These are phyloP conservation scores for Boletus vermiculosoides DNA, from an alignment of 768 basidiomycete species.

Conservation along the genomic window DNA sequence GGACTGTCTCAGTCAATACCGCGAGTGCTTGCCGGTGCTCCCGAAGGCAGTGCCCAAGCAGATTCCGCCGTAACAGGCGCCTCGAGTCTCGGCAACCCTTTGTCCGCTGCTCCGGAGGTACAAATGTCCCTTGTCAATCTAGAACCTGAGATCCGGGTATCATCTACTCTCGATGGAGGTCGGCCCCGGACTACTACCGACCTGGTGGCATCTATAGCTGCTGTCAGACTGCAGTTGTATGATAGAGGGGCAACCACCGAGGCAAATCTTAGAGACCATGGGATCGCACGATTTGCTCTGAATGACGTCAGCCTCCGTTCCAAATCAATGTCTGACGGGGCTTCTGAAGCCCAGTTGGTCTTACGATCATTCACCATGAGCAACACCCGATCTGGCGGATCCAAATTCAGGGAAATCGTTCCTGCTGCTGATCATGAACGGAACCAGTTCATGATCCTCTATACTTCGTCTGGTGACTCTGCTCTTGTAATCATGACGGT, in stretches of 20 bases:
- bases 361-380: slow-evolving; percentile 90
- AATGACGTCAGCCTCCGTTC: slow-evolving; percentile 75
- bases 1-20: slow-evolving; percentile 67
- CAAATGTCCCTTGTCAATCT: slow-evolving; percentile 18
- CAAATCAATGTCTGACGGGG: slow-evolving; percentile 79
- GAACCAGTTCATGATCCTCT: slow-evolving; percentile 93
- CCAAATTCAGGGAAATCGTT: slow-evolving; percentile 92
- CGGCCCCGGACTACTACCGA: slow-evolving; percentile 66
- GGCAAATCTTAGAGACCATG: slow-evolving; percentile 63
- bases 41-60: slow-evolving; percentile 40
- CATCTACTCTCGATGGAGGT: slow-evolving; percentile 22
- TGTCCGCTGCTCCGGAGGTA: slow-evolving; percentile 1
- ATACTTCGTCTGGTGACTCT: slow-evolving; percentile 66
- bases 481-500: slow-evolving; percentile 82
- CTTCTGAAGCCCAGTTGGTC: slow-evolving; percentile 84
- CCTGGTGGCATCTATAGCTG: slow-evolving; percentile 64
- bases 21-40: slow-evolving; percentile 51
- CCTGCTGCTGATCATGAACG: slow-evolving; percentile 85
- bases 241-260: slow-evolving; percentile 60
- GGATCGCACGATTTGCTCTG: slow-evolving; percentile 83
- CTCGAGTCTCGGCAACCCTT: slow-evolving; percentile 3
- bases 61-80: slow-evolving; percentile 23
- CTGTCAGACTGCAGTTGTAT: slow-evolving; percentile 85
- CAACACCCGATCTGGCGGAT: slow-evolving; percentile 78
- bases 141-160: slow-evolving; percentile 57